Conservation (phyloP, 2,329 filamentous ascomycete species). For the Coleophoma crateriformis region DNA sequence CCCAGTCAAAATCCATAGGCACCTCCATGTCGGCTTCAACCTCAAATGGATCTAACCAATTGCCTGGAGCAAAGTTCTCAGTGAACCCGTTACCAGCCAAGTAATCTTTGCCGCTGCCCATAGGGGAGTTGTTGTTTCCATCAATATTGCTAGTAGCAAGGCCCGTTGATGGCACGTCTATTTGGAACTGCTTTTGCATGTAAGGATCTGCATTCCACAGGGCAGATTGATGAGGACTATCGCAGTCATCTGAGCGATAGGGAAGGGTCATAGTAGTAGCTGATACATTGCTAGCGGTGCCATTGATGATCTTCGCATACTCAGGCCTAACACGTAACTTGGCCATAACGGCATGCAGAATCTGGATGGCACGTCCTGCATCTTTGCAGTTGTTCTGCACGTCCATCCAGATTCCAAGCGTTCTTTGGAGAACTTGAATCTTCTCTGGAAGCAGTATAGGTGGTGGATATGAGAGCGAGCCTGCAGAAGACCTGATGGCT, state of each 20-base stretch:
- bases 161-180: neutral
- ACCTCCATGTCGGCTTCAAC: neutral
- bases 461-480: conserved; percentile 6
- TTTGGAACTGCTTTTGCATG: neutral
- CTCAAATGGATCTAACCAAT: neutral
- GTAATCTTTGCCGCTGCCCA: neutral
- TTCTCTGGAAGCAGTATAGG: conserved; percentile 9
- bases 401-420: conserved; percentile 17
- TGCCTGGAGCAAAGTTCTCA: neutral
- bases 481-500: neutral
- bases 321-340: conserved; percentile 8
- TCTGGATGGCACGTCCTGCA: conserved; percentile 12
- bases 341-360: conserved; percentile 12
- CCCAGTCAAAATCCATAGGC: conserved; percentile 1
- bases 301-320: neutral
- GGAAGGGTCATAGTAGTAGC: neutral
- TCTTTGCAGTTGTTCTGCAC: conserved; percentile 16
- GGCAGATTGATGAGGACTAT: neutral
- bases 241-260: neutral
- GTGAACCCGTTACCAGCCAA: too few relatives aligned
- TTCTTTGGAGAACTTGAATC: conserved; percentile 10
- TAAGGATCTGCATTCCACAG: neutral
- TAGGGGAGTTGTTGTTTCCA: neutral
- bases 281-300: neutral
- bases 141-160: neutral